phyloP scores from a whole-genome alignment of 2,329 filamentous ascomycete genomes.

The Claviceps africana region DNA sequence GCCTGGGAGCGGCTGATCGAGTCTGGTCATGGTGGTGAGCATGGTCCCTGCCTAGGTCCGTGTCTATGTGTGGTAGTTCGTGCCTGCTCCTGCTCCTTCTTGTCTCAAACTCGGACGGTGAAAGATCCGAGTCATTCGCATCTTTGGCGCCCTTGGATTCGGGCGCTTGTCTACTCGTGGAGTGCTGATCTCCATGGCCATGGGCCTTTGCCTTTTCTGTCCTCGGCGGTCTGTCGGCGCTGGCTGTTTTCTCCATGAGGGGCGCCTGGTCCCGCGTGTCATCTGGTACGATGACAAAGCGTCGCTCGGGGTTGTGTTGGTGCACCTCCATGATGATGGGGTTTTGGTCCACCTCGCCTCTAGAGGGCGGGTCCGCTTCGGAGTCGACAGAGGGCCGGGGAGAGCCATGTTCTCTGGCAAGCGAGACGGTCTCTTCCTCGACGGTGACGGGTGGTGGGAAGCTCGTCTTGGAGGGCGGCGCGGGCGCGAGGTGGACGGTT shows the following conservation, averaged over 20 bases:
- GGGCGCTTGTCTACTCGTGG: neutral
- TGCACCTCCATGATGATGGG: conserved; percentile 51
- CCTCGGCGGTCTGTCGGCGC: neutral
- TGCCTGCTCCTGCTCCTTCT: conserved; percentile 22
- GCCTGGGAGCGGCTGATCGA: conserved; percentile 21
- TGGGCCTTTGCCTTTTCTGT: neutral
- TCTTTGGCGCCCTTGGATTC: neutral
- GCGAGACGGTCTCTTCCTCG: conserved; percentile 52
- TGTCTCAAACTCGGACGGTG: conserved; percentile 13
- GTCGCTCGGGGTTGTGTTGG: conserved; percentile 46
- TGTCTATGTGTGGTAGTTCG: conserved; percentile 32
- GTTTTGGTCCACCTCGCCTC: conserved; percentile 54
- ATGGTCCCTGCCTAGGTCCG: conserved; percentile 19
- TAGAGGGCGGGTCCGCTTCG: conserved; percentile 43
- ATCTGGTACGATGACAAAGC: conserved; percentile 45
- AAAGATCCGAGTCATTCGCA: neutral
- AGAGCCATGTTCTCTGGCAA: conserved; percentile 45
- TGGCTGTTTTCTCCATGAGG: neutral
- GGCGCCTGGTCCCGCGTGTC: conserved; percentile 7
- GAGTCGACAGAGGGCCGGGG: conserved; percentile 12
- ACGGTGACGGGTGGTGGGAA: conserved; percentile 50
- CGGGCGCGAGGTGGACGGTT: conserved; percentile 6
- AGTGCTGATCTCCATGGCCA: neutral
- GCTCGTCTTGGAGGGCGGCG: conserved; percentile 11
- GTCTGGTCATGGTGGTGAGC: conserved; percentile 20